Conservation (phyloP, 805 yeast species). For the Metschnikowia noctiluminum region DNA sequence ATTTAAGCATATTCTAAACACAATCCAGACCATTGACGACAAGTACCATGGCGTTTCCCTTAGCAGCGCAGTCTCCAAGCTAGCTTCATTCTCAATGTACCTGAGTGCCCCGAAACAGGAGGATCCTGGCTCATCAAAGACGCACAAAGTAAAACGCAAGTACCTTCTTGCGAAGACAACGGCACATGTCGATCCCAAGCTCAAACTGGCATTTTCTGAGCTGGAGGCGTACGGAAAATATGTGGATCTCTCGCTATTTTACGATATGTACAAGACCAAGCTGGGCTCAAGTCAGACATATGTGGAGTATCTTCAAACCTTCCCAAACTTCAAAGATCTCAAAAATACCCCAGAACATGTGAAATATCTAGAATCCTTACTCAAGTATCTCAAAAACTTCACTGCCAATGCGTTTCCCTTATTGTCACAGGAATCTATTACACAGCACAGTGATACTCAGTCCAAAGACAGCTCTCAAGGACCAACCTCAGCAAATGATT, state of each 20-base stretch:
- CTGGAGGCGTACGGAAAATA: conserved; percentile 64
- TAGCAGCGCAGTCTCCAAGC: conserved; percentile 17
- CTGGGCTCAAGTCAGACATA: conserved; percentile 34
- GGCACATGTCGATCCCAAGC: conserved; percentile 34
- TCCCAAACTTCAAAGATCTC: conserved; percentile 37
- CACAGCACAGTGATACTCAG: no score
- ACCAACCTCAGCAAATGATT: background rate
- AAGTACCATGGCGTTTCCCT: conserved; percentile 12
- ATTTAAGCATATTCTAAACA: conserved; percentile 30
- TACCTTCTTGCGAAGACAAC: conserved; percentile 50
- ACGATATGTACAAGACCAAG: conserved; percentile 50
- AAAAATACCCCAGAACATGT: conserved; percentile 29
- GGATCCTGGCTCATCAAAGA: conserved; percentile 18
- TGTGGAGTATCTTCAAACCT: conserved; percentile 46
- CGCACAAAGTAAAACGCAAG: conserved; percentile 26
- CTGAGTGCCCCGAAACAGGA: conserved; percentile 28
- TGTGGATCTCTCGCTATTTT: conserved; percentile 53
- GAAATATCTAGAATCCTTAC: conserved; percentile 45
- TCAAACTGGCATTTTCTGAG: conserved; percentile 50
- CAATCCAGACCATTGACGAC: conserved; percentile 25
- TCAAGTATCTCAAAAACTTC: conserved; percentile 48
- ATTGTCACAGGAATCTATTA: no score
- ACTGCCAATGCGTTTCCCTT: conserved; percentile 35
- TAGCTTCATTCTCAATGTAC: conserved; percentile 18
- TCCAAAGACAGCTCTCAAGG: background rate